Conservation (phyloP, 1,284 basidiomycete genomes). For the Ganoderma meredithae region DNA sequence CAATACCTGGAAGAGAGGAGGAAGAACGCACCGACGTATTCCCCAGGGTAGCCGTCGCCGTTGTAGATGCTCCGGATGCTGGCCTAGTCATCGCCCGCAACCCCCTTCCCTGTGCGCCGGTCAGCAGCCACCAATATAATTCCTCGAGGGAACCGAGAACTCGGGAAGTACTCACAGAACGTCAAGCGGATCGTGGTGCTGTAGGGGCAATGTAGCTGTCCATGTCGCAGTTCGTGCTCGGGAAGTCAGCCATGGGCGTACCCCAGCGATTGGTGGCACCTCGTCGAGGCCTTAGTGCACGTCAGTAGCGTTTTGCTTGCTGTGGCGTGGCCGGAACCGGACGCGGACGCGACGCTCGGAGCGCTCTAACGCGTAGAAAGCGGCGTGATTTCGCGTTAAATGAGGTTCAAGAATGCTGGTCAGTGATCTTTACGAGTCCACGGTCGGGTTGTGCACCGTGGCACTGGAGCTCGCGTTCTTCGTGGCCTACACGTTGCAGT, state of each 20-base stretch:
- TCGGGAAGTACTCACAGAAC: conserved; percentile 41
- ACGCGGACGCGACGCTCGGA: conserved; percentile 57
- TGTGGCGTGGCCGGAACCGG: conserved; percentile 65
- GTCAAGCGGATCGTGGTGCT: conserved; percentile 64
- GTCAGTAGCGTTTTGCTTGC: conserved; percentile 51
- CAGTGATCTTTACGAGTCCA: conserved; percentile 59
- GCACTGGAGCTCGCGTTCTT: conserved; percentile 71
- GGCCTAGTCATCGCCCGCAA: conserved; percentile 59
- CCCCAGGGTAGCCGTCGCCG: conserved; percentile 52
- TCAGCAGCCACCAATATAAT: neutral
- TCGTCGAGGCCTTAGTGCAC: conserved; percentile 48
- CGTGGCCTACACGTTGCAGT: conserved; percentile 62
- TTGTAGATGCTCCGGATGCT: conserved; percentile 47
- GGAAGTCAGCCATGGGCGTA: conserved; percentile 60
- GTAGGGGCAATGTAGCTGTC: conserved; percentile 55
- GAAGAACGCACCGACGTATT: conserved; percentile 50
- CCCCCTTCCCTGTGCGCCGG: neutral
- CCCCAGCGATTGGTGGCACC: conserved; percentile 61
- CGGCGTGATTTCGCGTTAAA: conserved; percentile 67
- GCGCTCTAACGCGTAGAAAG: conserved; percentile 63
- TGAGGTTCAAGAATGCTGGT: too few relatives aligned
- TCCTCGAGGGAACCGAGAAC: neutral
- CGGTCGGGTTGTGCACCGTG: conserved; percentile 28
- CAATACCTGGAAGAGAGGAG: neutral
- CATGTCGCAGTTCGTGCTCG: conserved; percentile 55